Evolutionary conservation across 2,329 filamentous ascomycete genomes (phyloP).

Genomic region (Chaetomium sp.): DNA sequence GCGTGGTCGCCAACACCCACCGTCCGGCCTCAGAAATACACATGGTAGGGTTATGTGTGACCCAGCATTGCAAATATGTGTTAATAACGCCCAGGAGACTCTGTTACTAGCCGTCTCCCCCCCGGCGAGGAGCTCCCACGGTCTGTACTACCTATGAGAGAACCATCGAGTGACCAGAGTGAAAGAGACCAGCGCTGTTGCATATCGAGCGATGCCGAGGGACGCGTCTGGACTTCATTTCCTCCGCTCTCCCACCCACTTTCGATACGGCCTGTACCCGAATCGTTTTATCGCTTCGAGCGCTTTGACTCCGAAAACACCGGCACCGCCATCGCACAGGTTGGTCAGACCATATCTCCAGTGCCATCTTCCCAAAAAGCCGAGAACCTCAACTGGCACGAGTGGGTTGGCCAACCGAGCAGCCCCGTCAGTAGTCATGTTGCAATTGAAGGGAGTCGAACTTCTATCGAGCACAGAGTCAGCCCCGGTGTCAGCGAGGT

Average conservation of each 20-base stretch:
- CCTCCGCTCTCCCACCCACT: slow-evolving; percentile 29
- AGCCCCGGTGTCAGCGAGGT: slow-evolving; percentile 33
- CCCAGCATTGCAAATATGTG: neutral
- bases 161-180: neutral
- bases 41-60: neutral
- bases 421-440: slow-evolving; percentile 22
- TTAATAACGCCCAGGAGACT: neutral
- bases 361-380: slow-evolving; percentile 31
- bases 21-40: neutral
- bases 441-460: slow-evolving; percentile 19
- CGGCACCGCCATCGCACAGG: slow-evolving; percentile 35
- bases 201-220: slow-evolving; percentile 24
- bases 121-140: neutral
- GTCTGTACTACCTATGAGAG: slow-evolving; percentile 9
- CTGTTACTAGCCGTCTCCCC: neutral
- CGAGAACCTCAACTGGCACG: slow-evolving; percentile 37
- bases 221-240: slow-evolving; percentile 22
- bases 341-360: slow-evolving; percentile 28
- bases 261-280: slow-evolving; percentile 26
- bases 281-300: slow-evolving; percentile 11
- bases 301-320: slow-evolving; percentile 29
- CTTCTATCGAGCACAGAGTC: slow-evolving; percentile 11
- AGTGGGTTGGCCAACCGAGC: slow-evolving; percentile 30
- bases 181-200: slow-evolving; percentile 11
- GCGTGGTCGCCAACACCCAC: neutral